Evolutionary conservation across 441 rosid species (phyloP).

Genomic region (Erysimum cheiri): DNA sequence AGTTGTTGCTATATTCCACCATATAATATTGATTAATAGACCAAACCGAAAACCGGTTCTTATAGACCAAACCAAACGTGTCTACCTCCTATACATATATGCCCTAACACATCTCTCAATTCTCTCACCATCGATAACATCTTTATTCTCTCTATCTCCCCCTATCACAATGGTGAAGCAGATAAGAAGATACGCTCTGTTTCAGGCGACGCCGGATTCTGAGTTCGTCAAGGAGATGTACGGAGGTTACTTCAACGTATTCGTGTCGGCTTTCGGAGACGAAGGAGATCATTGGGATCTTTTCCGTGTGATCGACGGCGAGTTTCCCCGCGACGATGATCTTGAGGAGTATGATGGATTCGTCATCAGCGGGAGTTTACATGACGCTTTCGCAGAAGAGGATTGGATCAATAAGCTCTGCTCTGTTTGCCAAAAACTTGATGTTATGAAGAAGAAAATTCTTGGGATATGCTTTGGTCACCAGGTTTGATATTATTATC

Average conservation of each 20-base stretch:
- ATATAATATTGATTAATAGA: not conserved
- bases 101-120: not conserved
- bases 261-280: constrained; percentile 62
- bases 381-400: constrained; percentile 71
- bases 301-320: constrained; percentile 72
- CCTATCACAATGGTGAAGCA: constrained; percentile 14
- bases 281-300: constrained; percentile 75
- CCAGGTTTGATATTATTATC: constrained; percentile 54
- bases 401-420: constrained; percentile 70
- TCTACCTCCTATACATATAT: not conserved
- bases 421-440: constrained; percentile 55
- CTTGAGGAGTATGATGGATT: constrained; percentile 68
- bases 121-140: not conserved
- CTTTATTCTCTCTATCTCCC: not conserved
- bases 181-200: constrained; percentile 56
- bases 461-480: constrained; percentile 90
- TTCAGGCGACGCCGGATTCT: constrained; percentile 65
- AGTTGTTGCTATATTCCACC: not conserved
- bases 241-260: constrained; percentile 78
- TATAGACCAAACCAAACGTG: constrained; percentile 1
- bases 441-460: constrained; percentile 69
- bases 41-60: not conserved
- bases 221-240: constrained; percentile 65
- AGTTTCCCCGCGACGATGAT: constrained; percentile 61
- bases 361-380: constrained; percentile 73